Base-by-base conservation (phyloP, 495 filamentous ascomycete species). In the Aspergillus campestris region DNA sequence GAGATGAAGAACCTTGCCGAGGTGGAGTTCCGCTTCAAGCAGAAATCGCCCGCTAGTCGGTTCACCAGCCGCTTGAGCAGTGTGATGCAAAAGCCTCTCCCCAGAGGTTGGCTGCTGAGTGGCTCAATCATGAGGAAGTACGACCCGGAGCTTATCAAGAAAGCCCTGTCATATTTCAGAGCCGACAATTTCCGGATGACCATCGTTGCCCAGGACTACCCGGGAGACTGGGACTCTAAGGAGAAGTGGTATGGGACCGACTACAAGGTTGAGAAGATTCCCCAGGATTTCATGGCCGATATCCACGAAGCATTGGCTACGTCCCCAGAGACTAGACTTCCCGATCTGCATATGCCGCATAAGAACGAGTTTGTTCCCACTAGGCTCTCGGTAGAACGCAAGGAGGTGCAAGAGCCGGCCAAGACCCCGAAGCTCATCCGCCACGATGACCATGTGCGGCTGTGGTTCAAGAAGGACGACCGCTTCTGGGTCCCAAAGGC, bases 401-500 rank as follows among this genome's bases (percentile, higher is more conserved):
- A 88, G 63, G 87, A 92, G 31, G 77, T 87, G 15, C 71, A 80
- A 40, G 78, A 85, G 55, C 85, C 88, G 9, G 67, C 79, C 5
- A 79, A 84, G 46, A 72, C 80, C 11, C 92, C 92, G 1, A 84
- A 82, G 55, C 77, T 99, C 31, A 84, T 99, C 47, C 83, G 91
- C 50, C 87, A 94, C 55, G 92, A 95, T 50, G 77, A 85, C 13
- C 66, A 80, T 7, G 80, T 84, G 2, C 81, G 92, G 29, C 80
- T 86, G n/a, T 99, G 92, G 92, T 96, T 79, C 67, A 99, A 99
- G 75, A 97, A 97, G 66, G 92, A 99, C 53, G 92, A 99, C 55
- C 87, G 81, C 0, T 99, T 96, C 68, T 99, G 92, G 92, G 92
- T 99, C 4, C 92, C 92, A 2, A 96, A 95, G 62, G 92, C 83